phyloP scores from a whole-genome alignment of 2,329 filamentous ascomycete species.

The Knufia petricola region DNA sequence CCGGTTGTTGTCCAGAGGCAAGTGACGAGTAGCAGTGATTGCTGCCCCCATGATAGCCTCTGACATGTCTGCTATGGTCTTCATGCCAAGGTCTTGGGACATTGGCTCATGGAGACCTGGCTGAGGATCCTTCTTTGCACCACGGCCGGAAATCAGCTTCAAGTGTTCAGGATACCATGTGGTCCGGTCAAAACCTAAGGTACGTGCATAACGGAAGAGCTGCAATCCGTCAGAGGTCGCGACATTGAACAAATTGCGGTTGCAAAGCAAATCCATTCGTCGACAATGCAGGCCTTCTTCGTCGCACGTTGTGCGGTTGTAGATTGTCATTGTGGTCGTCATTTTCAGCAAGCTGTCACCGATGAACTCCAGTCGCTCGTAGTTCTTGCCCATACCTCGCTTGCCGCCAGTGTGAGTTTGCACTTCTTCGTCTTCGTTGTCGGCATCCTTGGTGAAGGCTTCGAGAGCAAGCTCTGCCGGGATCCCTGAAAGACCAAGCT shows the following conservation, averaged over 20 bases:
- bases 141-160: constrained; percentile 63
- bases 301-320: constrained; percentile 62
- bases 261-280: constrained; percentile 85
- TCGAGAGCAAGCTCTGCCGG: constrained; percentile 64
- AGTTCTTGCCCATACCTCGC: constrained; percentile 83
- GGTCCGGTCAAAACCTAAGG: constrained; percentile 54
- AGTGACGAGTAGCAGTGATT: constrained; percentile 45
- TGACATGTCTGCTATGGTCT: constrained; percentile 87
- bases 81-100: constrained; percentile 67
- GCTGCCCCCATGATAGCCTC: constrained; percentile 90
- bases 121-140: constrained; percentile 27
- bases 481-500: constrained; percentile 55
- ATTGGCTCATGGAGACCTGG: constrained; percentile 29
- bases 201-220: constrained; percentile 68
- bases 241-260: constrained; percentile 74
- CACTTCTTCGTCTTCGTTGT: constrained; percentile 58
- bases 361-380: constrained; percentile 86
- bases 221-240: constrained; percentile 55
- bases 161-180: constrained; percentile 83
- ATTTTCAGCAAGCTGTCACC: constrained; percentile 94
- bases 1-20: constrained; percentile 27
- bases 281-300: constrained; percentile 84
- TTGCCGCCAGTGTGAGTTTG: constrained; percentile 40
- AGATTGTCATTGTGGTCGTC: constrained; percentile 83
- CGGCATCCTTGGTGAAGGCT: constrained; percentile 85